Evolutionary conservation across 208 protist species (phyloP).

Genomic region (Wallacemonas sp.): DNA sequence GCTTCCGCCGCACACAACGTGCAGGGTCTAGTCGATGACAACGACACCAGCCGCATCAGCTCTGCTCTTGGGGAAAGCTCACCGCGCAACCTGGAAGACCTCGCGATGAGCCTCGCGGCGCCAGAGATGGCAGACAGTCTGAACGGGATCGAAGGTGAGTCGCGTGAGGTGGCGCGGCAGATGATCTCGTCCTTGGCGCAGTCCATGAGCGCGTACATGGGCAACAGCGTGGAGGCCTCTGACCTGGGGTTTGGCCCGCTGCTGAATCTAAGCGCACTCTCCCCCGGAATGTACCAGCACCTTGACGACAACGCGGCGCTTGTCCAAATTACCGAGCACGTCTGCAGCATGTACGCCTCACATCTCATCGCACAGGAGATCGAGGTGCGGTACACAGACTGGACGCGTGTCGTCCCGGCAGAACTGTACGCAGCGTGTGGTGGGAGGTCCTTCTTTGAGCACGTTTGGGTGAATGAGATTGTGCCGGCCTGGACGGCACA

Average conservation of each 20-base stretch:
- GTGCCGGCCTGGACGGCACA: constrained; percentile 12
- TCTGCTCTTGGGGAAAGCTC: background rate
- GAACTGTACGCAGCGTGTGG: constrained; percentile 17
- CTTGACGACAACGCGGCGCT: background rate
- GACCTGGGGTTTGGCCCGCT: background rate
- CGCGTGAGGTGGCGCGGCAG: background rate
- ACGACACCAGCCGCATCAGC: background rate
- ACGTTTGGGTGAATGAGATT: constrained; percentile 17
- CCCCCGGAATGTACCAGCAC: background rate
- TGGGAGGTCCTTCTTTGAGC: constrained; percentile 18
- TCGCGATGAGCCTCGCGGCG: background rate
- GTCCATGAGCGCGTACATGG: constrained; percentile 6
- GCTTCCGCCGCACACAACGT: background rate
- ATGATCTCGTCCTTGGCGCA: constrained; percentile 6
- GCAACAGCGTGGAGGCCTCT: constrained; percentile 7
- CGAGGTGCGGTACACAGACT: constrained; percentile 7
- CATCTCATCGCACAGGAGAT: background rate
- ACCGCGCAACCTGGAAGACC: background rate
- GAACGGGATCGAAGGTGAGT: background rate
- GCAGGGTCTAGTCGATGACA: background rate
- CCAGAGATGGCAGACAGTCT: background rate
- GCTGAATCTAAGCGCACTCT: background rate
- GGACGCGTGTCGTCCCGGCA: constrained; percentile 14
- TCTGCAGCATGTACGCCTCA: background rate
- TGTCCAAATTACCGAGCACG: constrained; percentile 1